Percentiles rank a stretch among this genome's conserved stretches.
Conservation (phyloP, 2,329 filamentous ascomycete genomes). For the Cladophialophora chaetospira region DNA sequence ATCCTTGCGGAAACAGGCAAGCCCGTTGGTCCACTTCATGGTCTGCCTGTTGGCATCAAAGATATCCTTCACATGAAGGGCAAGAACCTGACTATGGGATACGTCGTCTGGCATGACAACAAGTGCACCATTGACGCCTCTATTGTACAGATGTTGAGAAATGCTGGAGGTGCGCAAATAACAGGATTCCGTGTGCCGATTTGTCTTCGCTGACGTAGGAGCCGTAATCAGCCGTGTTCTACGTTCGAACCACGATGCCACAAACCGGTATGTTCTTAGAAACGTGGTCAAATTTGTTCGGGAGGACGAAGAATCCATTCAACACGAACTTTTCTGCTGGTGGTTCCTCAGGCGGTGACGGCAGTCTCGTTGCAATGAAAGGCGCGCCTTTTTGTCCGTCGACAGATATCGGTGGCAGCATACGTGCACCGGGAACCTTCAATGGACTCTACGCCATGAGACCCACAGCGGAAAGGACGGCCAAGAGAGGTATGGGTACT, state of each 20-base stretch:
- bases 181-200: too few relatives aligned
- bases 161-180: slow-evolving; percentile 35
- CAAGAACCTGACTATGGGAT: slow-evolving; percentile 34
- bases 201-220: background rate
- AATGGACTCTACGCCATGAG: slow-evolving; percentile 44
- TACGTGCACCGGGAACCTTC: slow-evolving; percentile 44
- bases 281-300: slow-evolving; percentile 38
- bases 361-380: slow-evolving; percentile 54
- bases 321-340: slow-evolving; percentile 56
- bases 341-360: slow-evolving; percentile 60
- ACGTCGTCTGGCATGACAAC: slow-evolving; percentile 35
- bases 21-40: slow-evolving; percentile 46
- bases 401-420: slow-evolving; percentile 54
- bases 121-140: slow-evolving; percentile 33
- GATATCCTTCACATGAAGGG: slow-evolving; percentile 42
- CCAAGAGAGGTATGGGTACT: slow-evolving; percentile 28
- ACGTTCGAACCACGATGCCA: slow-evolving; percentile 38
- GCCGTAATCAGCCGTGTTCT: slow-evolving; percentile 33
- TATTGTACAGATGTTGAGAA: slow-evolving; percentile 35
- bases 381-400: slow-evolving; percentile 45
- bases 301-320: slow-evolving; percentile 55
- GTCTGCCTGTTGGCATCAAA: slow-evolving; percentile 59
- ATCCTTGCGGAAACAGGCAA: slow-evolving; percentile 36
- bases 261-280: slow-evolving; percentile 38
- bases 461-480: slow-evolving; percentile 46